Base-by-base conservation (phyloP, 169 alveolate species). In the Blepharisma undulans region DNA sequence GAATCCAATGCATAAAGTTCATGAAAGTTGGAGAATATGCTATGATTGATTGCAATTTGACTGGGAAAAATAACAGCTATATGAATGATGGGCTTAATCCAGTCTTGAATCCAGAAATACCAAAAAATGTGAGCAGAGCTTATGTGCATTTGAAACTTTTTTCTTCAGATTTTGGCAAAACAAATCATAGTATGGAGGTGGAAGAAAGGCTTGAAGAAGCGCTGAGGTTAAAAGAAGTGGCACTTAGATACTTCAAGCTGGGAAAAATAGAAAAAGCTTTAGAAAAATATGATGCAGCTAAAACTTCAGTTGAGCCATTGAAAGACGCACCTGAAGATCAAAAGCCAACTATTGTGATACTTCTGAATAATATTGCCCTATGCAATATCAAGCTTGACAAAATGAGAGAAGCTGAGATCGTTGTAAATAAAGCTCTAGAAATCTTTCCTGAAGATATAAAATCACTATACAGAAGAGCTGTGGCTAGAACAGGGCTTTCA, bases 391-490 rank as follows among this genome's bases (percentile, higher is more conserved):
- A 72, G 36, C 22, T 86, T 19, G 72, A 86, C 22, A 60, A 86
- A 60, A 61, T 82, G 82, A 25, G 36, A 25, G 82, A 86, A 72
- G 82, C 90, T 71, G 90, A 86, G 27, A 1, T 25, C 1, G n/a
- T 12, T 72, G 90, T 82, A 60, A 86, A 36, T n/a, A 86, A 86
- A 71, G 48, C 72, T n/a, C 84, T 86, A 61, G 90, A 86, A 27
- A 21, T 22, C 29, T 25, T 61, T 25, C 80, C 80, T n/a, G 30
- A 36, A 25, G 90, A 86, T 21, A 82, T 66, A 19, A 66, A 72
- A 66, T 29, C 82, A 61, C 29, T 60, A n/a, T 60, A 21, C 32
- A 86, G 90, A 86, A 86, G 90, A 86, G 90, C 84, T 3, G 7
- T 10, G 18, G 90, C 90, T 16, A 60, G 90, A 82, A 86, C 22